Conservation (phyloP, 768 basidiomycete genomes). For the Amanita rimosa region DNA sequence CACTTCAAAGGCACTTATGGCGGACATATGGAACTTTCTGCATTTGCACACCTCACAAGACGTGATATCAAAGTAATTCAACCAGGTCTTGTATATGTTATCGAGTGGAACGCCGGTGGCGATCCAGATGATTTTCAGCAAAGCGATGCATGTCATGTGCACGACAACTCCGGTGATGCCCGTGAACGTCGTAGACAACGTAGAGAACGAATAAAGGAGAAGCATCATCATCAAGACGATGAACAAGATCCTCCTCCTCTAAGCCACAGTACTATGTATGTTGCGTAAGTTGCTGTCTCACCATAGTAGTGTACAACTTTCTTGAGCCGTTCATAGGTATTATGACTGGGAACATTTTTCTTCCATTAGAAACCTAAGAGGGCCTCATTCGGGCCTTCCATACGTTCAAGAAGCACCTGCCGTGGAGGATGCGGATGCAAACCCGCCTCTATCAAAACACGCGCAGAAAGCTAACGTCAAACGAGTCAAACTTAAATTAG, state of each 20-base stretch:
- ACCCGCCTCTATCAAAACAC: slow-evolving; percentile 17
- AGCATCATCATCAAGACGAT: slow-evolving; percentile 7
- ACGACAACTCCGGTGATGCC: slow-evolving; percentile 5
- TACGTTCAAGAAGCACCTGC: slow-evolving; percentile 41
- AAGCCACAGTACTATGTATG: slow-evolving; percentile 45
- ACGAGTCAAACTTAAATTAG: slow-evolving; percentile 25
- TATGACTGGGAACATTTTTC: slow-evolving; percentile 96
- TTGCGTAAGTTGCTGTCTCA: slow-evolving; percentile 56
- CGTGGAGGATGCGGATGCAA: slow-evolving; percentile 14
- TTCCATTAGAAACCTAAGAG: slow-evolving; percentile 78
- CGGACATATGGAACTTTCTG: slow-evolving; percentile 88
- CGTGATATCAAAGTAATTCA: slow-evolving; percentile 88
- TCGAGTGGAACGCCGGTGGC: slow-evolving; percentile 65
- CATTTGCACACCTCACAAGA: slow-evolving; percentile 72
- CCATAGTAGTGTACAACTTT: slow-evolving; percentile 8
- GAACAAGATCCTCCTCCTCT: slow-evolving; percentile 7
- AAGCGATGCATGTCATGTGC: slow-evolving; percentile 5
- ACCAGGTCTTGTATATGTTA: slow-evolving; percentile 84
- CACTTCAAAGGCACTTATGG: slow-evolving; percentile 67
- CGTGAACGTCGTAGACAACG: slow-evolving; percentile 7
- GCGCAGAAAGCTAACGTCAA: slow-evolving; percentile 11
- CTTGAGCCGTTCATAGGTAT: slow-evolving; percentile 35
- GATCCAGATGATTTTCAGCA: slow-evolving; percentile 16
- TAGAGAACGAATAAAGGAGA: slow-evolving; percentile 4
- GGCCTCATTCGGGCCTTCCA: slow-evolving; percentile 73